A percentile compares a stretch with the other conserved stretches of the same genome.
Evolutionary conservation across 179 eudicot species (phyloP).

Genomic region (Beta macrorhiza): DNA sequence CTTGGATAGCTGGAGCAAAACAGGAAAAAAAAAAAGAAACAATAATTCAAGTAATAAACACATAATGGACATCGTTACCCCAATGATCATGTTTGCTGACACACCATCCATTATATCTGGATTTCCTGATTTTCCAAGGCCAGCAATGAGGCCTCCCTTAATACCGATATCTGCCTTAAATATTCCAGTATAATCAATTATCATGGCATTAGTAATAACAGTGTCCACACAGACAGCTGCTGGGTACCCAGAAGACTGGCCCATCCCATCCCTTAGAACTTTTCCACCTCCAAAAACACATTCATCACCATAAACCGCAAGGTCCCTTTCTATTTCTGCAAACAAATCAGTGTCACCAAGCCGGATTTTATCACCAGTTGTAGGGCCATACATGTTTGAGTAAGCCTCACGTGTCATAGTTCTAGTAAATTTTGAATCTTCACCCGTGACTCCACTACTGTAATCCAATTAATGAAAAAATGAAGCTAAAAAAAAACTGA

Average conservation of each 20-base stretch:
- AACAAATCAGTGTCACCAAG: constrained; percentile 91
- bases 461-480: constrained; percentile 14
- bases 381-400: constrained; percentile 92
- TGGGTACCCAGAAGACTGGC: constrained; percentile 80
- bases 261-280: constrained; percentile 94
- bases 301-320: constrained; percentile 82
- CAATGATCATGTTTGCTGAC: constrained; percentile 60
- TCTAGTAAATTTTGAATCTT: constrained; percentile 48
- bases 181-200: constrained; percentile 88
- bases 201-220: constrained; percentile 86
- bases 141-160: constrained; percentile 63
- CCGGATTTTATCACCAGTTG: constrained; percentile 86
- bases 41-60: neutral
- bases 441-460: constrained; percentile 66
- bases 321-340: constrained; percentile 86
- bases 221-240: constrained; percentile 69
- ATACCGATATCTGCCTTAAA: constrained; percentile 93
- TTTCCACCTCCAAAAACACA: constrained; percentile 98
- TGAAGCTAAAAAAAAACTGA: neutral
- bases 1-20: neutral
- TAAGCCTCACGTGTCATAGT: constrained; percentile 69
- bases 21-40: neutral
- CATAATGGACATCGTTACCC: constrained; percentile 46
- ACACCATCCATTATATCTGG: constrained; percentile 88
- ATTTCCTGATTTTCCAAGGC: constrained; percentile 89